Percentiles rank a stretch among this genome's conserved stretches.
Evolutionary conservation across 805 yeast species (phyloP).

Genomic region (Metschnikowia matae): DNA sequence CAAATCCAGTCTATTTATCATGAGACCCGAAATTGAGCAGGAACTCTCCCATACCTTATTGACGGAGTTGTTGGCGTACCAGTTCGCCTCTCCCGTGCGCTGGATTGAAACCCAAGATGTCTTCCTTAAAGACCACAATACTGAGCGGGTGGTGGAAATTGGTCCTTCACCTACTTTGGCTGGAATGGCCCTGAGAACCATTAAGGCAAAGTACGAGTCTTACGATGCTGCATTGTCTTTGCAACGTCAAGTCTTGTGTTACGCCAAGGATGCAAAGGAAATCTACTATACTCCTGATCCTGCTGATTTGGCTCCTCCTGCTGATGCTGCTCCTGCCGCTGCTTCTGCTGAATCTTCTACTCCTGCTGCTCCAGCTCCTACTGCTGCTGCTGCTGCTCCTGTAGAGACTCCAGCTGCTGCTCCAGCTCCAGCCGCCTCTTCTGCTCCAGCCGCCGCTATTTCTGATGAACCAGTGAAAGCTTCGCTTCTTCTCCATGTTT

Average conservation of each 20-base stretch:
- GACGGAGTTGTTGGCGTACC: conserved; percentile 96
- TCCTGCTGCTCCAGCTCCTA: conserved; percentile 44
- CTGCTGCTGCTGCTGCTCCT: conserved; percentile 53
- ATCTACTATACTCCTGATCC: conserved; percentile 92
- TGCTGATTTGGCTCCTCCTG: conserved; percentile 38
- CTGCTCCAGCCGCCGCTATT: conserved; percentile 74
- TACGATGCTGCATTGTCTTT: conserved; percentile 95
- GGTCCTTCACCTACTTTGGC: conserved; percentile 99
- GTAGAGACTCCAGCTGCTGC: conserved; percentile 65
- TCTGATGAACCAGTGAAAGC: conserved; percentile 92
- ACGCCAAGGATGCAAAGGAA: conserved; percentile 93
- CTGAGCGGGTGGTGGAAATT: conserved; percentile 96
- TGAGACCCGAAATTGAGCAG: conserved; percentile 96
- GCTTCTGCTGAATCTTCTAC: conserved; percentile 48
- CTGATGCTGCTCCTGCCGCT: conserved; percentile 39
- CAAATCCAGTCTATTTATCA: conserved; percentile 17
- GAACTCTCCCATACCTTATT: conserved; percentile 92
- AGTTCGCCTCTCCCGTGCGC: conserved; percentile 98
- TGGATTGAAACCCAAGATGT: conserved; percentile 99
- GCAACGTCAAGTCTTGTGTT: conserved; percentile 91
- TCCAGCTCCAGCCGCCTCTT: conserved; percentile 65
- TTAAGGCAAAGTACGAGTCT: conserved; percentile 91
- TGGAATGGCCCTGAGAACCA: conserved; percentile 97
- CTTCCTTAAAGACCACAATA: conserved; percentile 85
- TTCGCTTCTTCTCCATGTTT: conserved; percentile 70